Percentiles rank a stretch among this genome's conserved stretches.
Evolutionary conservation across 495 filamentous ascomycete genomes (phyloP).

Genomic region (Talaromyces liani): DNA sequence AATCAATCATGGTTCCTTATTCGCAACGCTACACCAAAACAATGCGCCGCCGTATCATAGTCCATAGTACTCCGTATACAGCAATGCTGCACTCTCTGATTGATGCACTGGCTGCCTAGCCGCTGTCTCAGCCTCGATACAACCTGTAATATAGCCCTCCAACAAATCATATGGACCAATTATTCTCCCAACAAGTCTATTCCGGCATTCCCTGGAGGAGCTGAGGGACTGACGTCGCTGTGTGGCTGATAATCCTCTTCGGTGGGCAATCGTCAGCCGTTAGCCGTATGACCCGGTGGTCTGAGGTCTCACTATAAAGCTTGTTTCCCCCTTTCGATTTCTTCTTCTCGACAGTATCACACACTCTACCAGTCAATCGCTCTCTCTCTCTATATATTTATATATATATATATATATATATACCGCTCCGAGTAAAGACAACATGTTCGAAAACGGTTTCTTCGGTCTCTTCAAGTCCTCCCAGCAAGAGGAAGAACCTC

Average conservation of each 20-base stretch:
- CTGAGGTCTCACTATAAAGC: neutral
- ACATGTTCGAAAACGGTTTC: conserved; percentile 29
- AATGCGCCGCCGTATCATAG: too few species aligned
- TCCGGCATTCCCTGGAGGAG: too few species aligned
- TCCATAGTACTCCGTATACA: too few species aligned
- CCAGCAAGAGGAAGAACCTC: conserved; percentile 20
- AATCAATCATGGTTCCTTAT: too few species aligned
- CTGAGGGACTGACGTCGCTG: neutral
- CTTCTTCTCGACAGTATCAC: neutral
- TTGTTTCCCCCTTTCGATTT: neutral
- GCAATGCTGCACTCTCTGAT: too few species aligned
- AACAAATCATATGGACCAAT: neutral
- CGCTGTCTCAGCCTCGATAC: too few species aligned
- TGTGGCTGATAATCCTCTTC: neutral
- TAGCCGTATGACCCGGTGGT: neutral
- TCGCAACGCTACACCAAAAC: too few species aligned
- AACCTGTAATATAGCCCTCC: neutral
- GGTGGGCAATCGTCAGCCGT: neutral
- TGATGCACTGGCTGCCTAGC: too few species aligned
- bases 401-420: too few species aligned
- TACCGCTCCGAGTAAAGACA: neutral
- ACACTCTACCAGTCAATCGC: neutral
- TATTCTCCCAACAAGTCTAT: neutral
- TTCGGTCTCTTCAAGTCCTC: conserved; percentile 30
- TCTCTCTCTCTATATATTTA: neutral